A percentile compares a stretch with the other conserved stretches of the same genome.
Evolutionary conservation across 2,329 filamentous ascomycete species (phyloP).

Genomic region (Teratosphaeria epicoccoides): DNA sequence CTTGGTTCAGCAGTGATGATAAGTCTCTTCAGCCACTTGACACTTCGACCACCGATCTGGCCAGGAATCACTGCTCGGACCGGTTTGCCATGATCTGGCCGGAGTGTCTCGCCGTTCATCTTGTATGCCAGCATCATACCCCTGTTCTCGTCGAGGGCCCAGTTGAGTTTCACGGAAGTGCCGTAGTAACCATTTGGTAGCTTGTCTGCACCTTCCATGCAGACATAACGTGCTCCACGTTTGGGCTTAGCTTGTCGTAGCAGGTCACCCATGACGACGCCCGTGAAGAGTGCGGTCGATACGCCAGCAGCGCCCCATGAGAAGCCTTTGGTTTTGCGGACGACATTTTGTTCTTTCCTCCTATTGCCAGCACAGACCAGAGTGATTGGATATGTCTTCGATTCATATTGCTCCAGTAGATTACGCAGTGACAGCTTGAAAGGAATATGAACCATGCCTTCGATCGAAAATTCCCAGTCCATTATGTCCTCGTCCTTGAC

Average conservation of each 20-base stretch:
- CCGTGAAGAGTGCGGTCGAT: conserved; percentile 81
- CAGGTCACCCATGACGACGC: conserved; percentile 63
- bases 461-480: conserved; percentile 72
- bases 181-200: conserved; percentile 80
- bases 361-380: conserved; percentile 87
- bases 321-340: conserved; percentile 85
- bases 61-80: conserved; percentile 75
- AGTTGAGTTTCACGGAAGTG: conserved; percentile 77
- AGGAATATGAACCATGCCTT: conserved; percentile 75
- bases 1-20: conserved; percentile 69
- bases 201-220: conserved; percentile 83
- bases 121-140: conserved; percentile 80
- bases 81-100: conserved; percentile 78
- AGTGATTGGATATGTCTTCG: conserved; percentile 76
- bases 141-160: conserved; percentile 71
- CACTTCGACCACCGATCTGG: conserved; percentile 82
- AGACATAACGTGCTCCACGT: conserved; percentile 67
- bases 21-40: conserved; percentile 82
- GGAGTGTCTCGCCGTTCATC: conserved; percentile 77
- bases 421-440: conserved; percentile 61
- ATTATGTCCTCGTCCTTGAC: conserved; percentile 62
- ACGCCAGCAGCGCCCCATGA: conserved; percentile 85
- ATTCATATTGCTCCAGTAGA: conserved; percentile 63
- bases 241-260: conserved; percentile 57
- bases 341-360: conserved; percentile 83